phyloP scores from a whole-genome alignment of 768 basidiomycete genomes.

The Boletus rubroflammeus region DNA sequence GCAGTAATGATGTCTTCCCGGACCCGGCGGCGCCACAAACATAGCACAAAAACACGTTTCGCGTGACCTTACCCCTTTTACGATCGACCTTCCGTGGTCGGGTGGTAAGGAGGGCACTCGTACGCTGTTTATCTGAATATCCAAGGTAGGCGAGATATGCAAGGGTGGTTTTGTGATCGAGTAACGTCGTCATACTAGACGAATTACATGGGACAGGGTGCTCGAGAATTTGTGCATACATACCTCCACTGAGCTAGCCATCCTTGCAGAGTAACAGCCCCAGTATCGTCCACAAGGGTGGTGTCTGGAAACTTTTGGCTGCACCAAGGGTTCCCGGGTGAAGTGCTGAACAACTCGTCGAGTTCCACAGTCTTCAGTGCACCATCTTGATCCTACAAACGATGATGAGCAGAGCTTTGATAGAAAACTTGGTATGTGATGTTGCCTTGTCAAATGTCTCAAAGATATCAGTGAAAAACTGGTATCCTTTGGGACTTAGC shows the following conservation, averaged over 20 bases:
- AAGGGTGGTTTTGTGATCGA: constrained; percentile 89
- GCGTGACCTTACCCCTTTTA: constrained; percentile 79
- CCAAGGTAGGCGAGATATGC: constrained; percentile 95
- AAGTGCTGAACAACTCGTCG: constrained; percentile 86
- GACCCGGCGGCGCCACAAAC: constrained; percentile 94
- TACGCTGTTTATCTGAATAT: constrained; percentile 76
- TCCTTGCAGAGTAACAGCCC: constrained; percentile 91
- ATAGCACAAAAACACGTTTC: constrained; percentile 92
- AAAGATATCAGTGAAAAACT: constrained; percentile 96
- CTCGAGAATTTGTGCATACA: constrained; percentile 18
- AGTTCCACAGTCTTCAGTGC: constrained; percentile 82
- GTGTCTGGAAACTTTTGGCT: constrained; percentile 89
- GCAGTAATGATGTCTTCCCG: constrained; percentile 86
- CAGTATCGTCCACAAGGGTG: constrained; percentile 80
- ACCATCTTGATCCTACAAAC: constrained; percentile 84
- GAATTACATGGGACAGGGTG: not conserved
- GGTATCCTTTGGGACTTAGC: constrained; percentile 88
- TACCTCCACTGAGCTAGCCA: constrained; percentile 99
- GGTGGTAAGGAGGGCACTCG: constrained; percentile 81
- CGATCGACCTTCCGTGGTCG: constrained; percentile 81
- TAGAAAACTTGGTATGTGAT: not conserved
- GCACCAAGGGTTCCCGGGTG: constrained; percentile 96
- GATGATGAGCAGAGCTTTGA: not conserved
- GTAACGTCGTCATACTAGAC: constrained; percentile 88
- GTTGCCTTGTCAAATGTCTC: constrained; percentile 89